Conservation (phyloP, 305 asterid species). For the Fraxinus velutina region DNA sequence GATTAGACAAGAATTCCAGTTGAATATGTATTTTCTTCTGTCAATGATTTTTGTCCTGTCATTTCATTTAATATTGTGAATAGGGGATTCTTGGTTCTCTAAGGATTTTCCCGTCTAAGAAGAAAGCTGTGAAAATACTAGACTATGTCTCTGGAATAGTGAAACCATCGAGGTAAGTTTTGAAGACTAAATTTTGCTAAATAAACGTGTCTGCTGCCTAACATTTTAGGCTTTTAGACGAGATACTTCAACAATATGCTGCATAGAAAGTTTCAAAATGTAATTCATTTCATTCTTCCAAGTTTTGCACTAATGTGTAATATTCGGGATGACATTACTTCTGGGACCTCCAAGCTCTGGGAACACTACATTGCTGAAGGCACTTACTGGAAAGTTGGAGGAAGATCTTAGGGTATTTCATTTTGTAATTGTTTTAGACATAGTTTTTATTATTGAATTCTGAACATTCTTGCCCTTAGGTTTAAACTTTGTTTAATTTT, state of each 20-base stretch:
- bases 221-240: no score
- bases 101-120: constrained; percentile 37
- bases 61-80: not conserved
- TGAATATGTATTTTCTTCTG: not conserved
- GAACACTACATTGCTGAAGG: no score
- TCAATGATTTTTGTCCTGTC: not conserved
- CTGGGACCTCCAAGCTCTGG: no score
- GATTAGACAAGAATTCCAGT: not conserved
- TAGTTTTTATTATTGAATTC: not conserved
- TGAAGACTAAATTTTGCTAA: not conserved
- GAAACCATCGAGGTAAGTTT: constrained; percentile 38
- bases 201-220: not conserved
- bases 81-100: constrained; percentile 39
- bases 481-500: not conserved
- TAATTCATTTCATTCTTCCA: no score
- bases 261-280: no score
- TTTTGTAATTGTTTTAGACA: not conserved
- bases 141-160: constrained; percentile 39
- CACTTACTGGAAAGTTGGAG: no score
- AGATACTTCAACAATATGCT: no score
- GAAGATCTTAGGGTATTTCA: constrained; percentile 22
- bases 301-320: no score
- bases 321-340: no score
- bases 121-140: constrained; percentile 36
- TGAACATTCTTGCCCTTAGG: not conserved